phyloP scores from a whole-genome alignment of 345 rosid genomes.

The Chamaenerion angustifolium region DNA sequence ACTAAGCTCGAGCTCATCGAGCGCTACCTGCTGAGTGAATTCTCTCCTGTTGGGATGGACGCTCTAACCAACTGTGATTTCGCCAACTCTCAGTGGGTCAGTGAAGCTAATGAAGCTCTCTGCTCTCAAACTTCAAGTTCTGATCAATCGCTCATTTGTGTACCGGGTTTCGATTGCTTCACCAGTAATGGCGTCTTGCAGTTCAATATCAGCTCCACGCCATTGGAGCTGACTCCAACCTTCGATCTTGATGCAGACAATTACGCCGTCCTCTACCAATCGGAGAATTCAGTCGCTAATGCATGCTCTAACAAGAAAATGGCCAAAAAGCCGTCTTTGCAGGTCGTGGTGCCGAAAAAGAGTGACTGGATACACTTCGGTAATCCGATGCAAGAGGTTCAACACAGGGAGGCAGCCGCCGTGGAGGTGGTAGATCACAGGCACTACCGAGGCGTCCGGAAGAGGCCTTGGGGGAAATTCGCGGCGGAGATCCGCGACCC shows the following conservation, averaged over 20 bases:
- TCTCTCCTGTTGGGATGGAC: neutral
- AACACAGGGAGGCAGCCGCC: neutral
- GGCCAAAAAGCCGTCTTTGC: neutral
- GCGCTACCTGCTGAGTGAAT: neutral
- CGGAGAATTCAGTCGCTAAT: neutral
- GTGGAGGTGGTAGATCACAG: conserved; percentile 16
- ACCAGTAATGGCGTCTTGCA: no score
- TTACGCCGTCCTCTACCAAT: no score
- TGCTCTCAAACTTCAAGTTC: neutral
- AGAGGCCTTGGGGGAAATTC: conserved; percentile 88
- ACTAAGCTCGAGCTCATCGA: neutral
- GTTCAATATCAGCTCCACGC: no score
- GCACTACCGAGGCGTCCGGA: conserved; percentile 75
- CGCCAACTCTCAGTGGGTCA: neutral
- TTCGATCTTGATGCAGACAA: no score
- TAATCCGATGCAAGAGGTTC: neutral
- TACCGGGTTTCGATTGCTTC: no score
- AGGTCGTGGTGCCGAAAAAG: neutral
- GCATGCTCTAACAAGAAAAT: neutral
- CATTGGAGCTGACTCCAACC: no score
- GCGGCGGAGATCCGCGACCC: conserved; percentile 54
- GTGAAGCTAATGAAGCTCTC: neutral
- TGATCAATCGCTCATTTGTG: no score
- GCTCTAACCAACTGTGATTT: neutral
- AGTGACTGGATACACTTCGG: neutral